Evolutionary conservation across 1,284 basidiomycete genomes (phyloP).

Genomic region (Cryptococcus floricola): DNA sequence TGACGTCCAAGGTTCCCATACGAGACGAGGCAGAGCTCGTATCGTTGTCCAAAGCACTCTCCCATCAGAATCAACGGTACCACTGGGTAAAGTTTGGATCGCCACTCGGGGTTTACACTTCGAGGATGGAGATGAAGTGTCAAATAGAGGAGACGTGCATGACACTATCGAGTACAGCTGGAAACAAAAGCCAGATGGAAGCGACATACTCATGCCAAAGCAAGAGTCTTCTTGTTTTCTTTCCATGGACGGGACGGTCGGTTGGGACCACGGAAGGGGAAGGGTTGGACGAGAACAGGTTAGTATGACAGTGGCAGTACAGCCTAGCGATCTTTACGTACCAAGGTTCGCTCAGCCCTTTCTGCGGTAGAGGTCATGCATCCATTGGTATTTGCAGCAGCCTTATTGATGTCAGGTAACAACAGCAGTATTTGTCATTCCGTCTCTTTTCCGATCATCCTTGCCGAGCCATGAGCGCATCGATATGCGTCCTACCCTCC

Average conservation of each 20-base stretch:
- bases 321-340: neutral
- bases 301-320: neutral
- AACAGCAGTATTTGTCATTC: too few species aligned
- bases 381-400: too few species aligned
- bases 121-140: neutral
- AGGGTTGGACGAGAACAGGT: neutral
- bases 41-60: too few species aligned
- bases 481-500: constrained; percentile 30
- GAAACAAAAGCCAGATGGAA: neutral
- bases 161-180: neutral
- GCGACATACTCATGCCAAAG: neutral
- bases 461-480: constrained; percentile 14
- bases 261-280: neutral
- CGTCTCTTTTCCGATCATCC: too few species aligned
- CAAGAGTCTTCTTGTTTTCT: neutral
- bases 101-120: too few species aligned
- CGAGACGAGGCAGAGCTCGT: too few species aligned
- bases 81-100: too few species aligned
- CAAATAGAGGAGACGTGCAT: neutral
- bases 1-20: too few species aligned
- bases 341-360: neutral
- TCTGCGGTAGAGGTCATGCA: too few species aligned
- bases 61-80: too few species aligned
- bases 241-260: neutral
- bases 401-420: too few species aligned